These are phyloP conservation scores for Camelina neglecta DNA, from an alignment of 345 rosid species.

Conservation along the genomic window DNA sequence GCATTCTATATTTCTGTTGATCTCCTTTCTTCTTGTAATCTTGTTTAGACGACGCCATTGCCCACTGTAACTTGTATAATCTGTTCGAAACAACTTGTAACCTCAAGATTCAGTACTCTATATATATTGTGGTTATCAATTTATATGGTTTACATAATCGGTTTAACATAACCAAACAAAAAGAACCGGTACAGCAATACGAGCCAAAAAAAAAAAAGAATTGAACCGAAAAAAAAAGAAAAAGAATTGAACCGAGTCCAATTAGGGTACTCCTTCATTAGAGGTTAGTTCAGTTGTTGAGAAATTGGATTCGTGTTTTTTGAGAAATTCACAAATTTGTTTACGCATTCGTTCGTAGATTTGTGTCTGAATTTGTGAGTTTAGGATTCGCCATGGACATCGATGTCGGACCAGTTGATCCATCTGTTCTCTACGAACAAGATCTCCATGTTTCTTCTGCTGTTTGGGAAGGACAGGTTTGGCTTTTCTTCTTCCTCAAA, in stretches of 20 bases:
- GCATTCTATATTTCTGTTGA: too few species aligned
- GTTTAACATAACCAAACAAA: conserved; percentile 1
- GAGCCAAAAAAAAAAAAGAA: neutral
- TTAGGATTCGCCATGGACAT: conserved; percentile 38
- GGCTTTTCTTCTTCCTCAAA: conserved; percentile 14
- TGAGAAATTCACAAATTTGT: neutral
- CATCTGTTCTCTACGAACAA: conserved; percentile 44
- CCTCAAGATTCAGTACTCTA: neutral
- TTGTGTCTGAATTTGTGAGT: neutral
- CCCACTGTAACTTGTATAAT: neutral
- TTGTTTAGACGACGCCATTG: neutral
- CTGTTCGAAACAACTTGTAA: neutral
- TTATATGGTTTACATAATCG: neutral
- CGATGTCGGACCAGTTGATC: conserved; percentile 50
- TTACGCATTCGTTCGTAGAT: neutral
- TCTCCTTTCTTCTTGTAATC: neutral
- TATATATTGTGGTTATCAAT: too few species aligned
- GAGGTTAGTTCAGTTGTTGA: neutral
- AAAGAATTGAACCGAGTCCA: conserved; percentile 4
- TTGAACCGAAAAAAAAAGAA: neutral
- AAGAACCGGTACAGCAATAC: neutral
- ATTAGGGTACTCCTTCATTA: conserved; percentile 19
- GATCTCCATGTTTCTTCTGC: conserved; percentile 50
- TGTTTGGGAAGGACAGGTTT: conserved; percentile 50
- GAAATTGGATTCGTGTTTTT: neutral